phyloP scores from a whole-genome alignment of 495 filamentous ascomycete genomes.

The Cladorrhinum samala region DNA sequence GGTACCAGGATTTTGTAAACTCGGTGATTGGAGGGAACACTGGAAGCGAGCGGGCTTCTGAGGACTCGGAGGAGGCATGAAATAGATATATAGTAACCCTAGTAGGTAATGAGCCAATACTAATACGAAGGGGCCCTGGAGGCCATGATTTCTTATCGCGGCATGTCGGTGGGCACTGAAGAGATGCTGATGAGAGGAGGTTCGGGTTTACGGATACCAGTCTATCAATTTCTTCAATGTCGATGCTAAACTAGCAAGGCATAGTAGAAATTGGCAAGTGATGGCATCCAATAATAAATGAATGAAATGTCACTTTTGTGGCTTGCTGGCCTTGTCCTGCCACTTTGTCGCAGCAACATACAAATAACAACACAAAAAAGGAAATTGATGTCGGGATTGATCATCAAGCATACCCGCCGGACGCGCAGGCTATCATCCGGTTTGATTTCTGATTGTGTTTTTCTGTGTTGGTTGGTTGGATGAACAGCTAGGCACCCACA shows the following conservation, averaged over 20 bases:
- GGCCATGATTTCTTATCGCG: too few species aligned
- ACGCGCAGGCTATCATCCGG: background rate
- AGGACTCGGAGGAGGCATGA: constrained; percentile 25
- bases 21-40: constrained; percentile 47
- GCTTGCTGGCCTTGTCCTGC: background rate
- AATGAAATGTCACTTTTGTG: background rate
- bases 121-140: too few species aligned
- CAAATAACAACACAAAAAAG: too few species aligned
- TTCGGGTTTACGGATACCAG: too few species aligned
- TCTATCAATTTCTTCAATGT: too few species aligned
- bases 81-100: background rate
- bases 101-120: too few species aligned
- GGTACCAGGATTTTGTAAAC: constrained; percentile 70
- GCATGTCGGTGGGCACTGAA: too few species aligned
- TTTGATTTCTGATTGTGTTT: background rate
- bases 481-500: background rate
- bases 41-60: constrained; percentile 28
- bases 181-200: too few species aligned
- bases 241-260: too few species aligned
- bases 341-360: too few species aligned
- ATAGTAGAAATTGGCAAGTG: too few species aligned
- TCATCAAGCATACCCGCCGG: background rate
- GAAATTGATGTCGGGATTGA: background rate
- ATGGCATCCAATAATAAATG: background rate
- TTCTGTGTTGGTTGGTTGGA: background rate